These are phyloP conservation scores for Petunia hybrid DNA, from an alignment of 305 asterid species.

Conservation along the genomic window DNA sequence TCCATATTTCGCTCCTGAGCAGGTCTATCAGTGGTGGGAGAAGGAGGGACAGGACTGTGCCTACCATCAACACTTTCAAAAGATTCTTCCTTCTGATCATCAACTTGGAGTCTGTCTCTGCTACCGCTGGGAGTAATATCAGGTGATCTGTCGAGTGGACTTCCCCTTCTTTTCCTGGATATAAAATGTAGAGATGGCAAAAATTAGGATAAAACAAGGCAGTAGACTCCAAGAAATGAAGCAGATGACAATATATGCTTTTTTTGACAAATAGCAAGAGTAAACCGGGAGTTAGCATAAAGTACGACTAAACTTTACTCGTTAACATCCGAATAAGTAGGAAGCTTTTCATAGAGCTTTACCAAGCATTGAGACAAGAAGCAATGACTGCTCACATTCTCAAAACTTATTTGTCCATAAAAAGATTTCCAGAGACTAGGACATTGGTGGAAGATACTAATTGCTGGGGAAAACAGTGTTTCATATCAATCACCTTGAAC, in stretches of 20 bases:
- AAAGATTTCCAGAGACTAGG: not conserved
- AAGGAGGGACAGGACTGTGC: conserved; percentile 54
- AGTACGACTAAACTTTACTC: not conserved
- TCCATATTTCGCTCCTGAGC: conserved; percentile 57
- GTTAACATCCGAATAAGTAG: not conserved
- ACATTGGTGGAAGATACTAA: not conserved
- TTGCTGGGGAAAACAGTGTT: not conserved
- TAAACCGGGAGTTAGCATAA: not conserved
- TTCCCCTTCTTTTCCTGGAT: conserved; percentile 61
- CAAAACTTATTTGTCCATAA: not conserved
- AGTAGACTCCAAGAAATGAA: conserved; percentile 20
- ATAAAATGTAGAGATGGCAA: not conserved
- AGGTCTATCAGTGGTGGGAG: conserved; percentile 50
- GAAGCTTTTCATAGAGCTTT: not conserved
- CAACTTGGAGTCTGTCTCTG: conserved; percentile 47
- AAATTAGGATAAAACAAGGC: conserved; percentile 7
- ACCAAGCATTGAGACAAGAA: no score
- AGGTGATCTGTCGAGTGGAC: conserved; percentile 52
- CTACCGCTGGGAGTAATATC: conserved; percentile 44
- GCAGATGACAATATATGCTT: not conserved
- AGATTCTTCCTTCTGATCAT: conserved; percentile 54
- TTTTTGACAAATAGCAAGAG: not conserved
- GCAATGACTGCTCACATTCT: conserved; percentile 7
- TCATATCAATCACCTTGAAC: not conserved
- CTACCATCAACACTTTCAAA: conserved; percentile 52